A percentile compares a stretch with the other conserved stretches of the same genome.
These are phyloP conservation scores for Pyracantha coccinea DNA, from an alignment of 331 rosid species.

Conservation along the genomic window DNA sequence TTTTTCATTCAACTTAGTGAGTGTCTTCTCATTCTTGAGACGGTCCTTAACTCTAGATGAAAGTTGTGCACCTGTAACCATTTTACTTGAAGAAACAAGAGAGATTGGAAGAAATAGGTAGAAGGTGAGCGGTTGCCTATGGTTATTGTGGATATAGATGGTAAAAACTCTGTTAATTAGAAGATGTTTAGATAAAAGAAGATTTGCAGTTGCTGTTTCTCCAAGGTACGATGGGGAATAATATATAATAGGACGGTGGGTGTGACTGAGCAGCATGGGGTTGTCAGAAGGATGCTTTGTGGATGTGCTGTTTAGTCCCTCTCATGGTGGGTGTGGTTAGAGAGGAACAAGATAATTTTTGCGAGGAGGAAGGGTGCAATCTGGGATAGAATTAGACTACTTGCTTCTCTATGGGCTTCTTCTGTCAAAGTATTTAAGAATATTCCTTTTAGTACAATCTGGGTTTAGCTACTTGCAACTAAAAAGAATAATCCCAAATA, in stretches of 20 bases:
- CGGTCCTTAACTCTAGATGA: neutral
- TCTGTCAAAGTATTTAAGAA: neutral
- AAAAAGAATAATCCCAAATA: neutral
- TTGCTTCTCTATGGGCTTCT: neutral
- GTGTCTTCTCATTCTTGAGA: neutral
- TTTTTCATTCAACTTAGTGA: neutral
- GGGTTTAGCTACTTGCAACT: neutral
- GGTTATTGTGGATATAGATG: neutral
- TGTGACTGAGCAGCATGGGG: neutral
- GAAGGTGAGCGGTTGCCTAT: neutral
- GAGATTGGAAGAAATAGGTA: neutral
- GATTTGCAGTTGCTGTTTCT: neutral
- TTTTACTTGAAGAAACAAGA: neutral
- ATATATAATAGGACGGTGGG: neutral
- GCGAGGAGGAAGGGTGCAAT: neutral
- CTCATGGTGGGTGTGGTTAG: neutral
- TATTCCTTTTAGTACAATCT: neutral
- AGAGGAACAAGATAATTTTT: neutral
- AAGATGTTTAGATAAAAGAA: neutral
- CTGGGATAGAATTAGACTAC: neutral
- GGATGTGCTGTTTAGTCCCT: neutral
- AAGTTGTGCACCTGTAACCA: neutral
- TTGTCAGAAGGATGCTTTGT: neutral
- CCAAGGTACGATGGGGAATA: neutral
- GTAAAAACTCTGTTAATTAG: neutral